Evolutionary conservation across 2,329 filamentous ascomycete genomes (phyloP).

Genomic region (Trichoderma polysporum): DNA sequence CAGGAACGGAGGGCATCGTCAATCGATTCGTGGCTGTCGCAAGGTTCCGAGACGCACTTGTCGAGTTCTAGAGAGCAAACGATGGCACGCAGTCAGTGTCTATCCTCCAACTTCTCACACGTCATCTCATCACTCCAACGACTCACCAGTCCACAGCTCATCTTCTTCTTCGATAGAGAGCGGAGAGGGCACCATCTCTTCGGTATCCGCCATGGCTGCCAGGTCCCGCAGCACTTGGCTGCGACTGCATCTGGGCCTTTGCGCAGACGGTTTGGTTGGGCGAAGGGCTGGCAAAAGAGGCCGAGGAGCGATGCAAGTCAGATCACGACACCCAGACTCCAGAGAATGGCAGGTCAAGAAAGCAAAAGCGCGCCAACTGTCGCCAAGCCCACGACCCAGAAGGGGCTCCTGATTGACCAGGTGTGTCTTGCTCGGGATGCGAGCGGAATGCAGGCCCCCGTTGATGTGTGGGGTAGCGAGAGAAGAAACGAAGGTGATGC

Average conservation of each 20-base stretch:
- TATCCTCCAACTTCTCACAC: not conserved
- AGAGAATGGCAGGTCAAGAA: not conserved
- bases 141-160: slow-evolving; percentile 82
- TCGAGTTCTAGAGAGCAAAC: slow-evolving; percentile 44
- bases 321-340: not conserved
- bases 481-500: slow-evolving; percentile 6
- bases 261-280: slow-evolving; percentile 6
- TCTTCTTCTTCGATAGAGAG: slow-evolving; percentile 74
- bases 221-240: slow-evolving; percentile 29
- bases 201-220: slow-evolving; percentile 59
- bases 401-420: slow-evolving; percentile 6
- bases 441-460: slow-evolving; percentile 2
- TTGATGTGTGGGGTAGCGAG: slow-evolving; percentile 17
- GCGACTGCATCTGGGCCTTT: slow-evolving; percentile 38
- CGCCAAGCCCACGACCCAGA: not conserved
- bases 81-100: slow-evolving; percentile 20
- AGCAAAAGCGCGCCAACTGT: not conserved
- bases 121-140: not conserved
- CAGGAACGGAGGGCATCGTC: slow-evolving; percentile 85
- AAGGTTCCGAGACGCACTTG: slow-evolving; percentile 46
- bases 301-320: not conserved
- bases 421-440: not conserved
- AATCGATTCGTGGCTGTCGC: slow-evolving; percentile 58
- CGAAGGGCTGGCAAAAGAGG: not conserved
- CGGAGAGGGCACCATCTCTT: slow-evolving; percentile 48